These are phyloP conservation scores for Sclerotinia spermophila DNA, from an alignment of 2,329 filamentous ascomycete species.

Conservation along the genomic window DNA sequence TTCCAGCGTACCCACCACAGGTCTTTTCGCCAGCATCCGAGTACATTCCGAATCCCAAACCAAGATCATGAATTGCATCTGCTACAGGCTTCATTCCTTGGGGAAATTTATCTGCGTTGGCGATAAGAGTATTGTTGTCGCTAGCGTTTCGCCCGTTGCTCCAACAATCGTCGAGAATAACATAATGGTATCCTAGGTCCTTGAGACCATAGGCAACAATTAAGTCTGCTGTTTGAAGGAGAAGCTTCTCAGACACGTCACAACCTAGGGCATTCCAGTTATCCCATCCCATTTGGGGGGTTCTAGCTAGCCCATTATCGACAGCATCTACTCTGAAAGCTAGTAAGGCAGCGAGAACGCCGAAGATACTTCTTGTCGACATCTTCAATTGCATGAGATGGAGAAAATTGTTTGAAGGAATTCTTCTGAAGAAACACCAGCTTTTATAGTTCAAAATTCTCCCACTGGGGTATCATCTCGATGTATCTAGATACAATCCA, in stretches of 20 bases:
- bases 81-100: slow-evolving; percentile 47
- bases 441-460: background rate
- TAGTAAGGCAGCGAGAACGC: slow-evolving; percentile 21
- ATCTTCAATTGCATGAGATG: background rate
- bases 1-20: slow-evolving; percentile 43
- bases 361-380: slow-evolving; percentile 10
- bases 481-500: background rate
- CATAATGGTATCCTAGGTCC: slow-evolving; percentile 54
- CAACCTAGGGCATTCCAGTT: slow-evolving; percentile 52
- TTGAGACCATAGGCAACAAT: slow-evolving; percentile 49
- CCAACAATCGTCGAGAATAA: slow-evolving; percentile 55
- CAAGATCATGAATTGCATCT: slow-evolving; percentile 45
- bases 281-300: slow-evolving; percentile 43
- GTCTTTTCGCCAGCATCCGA: slow-evolving; percentile 44
- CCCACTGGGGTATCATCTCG: background rate
- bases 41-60: slow-evolving; percentile 53
- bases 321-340: slow-evolving; percentile 30
- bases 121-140: slow-evolving; percentile 42
- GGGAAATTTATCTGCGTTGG: slow-evolving; percentile 44
- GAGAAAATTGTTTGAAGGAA: background rate
- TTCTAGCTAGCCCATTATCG: slow-evolving; percentile 42
- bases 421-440: background rate
- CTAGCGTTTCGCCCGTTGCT: slow-evolving; percentile 42
- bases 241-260: slow-evolving; percentile 48
- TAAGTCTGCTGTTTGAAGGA: slow-evolving; percentile 46